Base-by-base conservation (phyloP, 805 yeast genomes). In the Saccharomyces jurei region DNA sequence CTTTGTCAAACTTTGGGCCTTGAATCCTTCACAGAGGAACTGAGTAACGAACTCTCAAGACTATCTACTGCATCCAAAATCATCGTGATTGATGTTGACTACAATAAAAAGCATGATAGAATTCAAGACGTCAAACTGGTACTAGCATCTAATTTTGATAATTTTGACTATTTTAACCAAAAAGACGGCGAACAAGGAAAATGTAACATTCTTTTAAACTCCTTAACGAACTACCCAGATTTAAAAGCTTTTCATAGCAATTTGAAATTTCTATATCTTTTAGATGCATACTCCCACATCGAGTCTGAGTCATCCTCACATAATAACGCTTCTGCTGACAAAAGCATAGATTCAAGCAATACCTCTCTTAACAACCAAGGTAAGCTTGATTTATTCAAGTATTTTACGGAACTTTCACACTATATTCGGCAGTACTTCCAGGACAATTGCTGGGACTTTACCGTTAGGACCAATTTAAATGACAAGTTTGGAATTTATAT, bases 1-100 rank as follows among this genome's bases (percentile, higher is more conserved):
- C 54, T 69, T 17, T 69, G 73, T 54, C 70, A 69, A 50, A 68
- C 71, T 1, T 53, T 69, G 22, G 68, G 67, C 6, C 52, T 69
- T 32, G 73, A 69, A 52, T 68, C 72, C 1, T 69, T 69, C 50
- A 64, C 65, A 4, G 73, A 69, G 50, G 67, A 65, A 50, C 54
- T 69, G 3, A 67, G 62, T 48, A 50, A 54, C 4, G 60, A 62
- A 22, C 57, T 58, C 4, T 60, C 69, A 14, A 60, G 74, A 50
- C 53, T 70, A 6, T 70, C 74, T 0, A 67, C 71, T 2, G 74
- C 74, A 1, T 70, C 73, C 1, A 69, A 70, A 41, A 70, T 70
- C 48, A 64, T 70, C 17, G 74, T 70, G 29, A 65, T 70, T 31
- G 74, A 70, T 56, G 69, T 70, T 26, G 74, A 70, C 52, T 70